phyloP scores from a whole-genome alignment of 768 basidiomycete genomes.

The Thelephora ganbajun region DNA sequence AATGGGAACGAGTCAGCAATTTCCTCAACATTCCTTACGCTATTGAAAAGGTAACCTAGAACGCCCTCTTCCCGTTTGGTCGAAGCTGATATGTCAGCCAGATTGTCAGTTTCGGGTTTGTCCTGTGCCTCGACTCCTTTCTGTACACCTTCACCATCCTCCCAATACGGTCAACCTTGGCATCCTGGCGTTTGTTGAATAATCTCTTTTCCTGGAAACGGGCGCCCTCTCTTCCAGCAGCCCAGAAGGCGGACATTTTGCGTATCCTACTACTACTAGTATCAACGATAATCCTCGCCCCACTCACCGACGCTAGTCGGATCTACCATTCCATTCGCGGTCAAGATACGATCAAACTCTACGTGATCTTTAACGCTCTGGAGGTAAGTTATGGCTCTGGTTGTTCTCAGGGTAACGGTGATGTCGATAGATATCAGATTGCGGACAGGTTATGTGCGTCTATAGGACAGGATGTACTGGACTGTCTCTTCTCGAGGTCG shows the following conservation, averaged over 20 bases:
- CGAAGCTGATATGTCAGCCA: conserved; percentile 16
- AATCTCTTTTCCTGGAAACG: conserved; percentile 34
- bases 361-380: conserved; percentile 96
- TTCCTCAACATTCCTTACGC: conserved; percentile 87
- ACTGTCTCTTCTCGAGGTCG: conserved; percentile 89
- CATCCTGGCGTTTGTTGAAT: conserved; percentile 37
- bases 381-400: conserved; percentile 48
- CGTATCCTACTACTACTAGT: conserved; percentile 61
- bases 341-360: conserved; percentile 96
- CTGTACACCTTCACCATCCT: conserved; percentile 96
- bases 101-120: conserved; percentile 86
- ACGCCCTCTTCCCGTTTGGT: not conserved
- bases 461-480: conserved; percentile 94
- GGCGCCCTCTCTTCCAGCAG: conserved; percentile 52
- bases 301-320: conserved; percentile 89
- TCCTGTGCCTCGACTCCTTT: conserved; percentile 93
- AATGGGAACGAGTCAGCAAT: conserved; percentile 94
- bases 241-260: conserved; percentile 90
- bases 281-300: conserved; percentile 61
- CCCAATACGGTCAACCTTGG: conserved; percentile 74
- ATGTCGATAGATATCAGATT: conserved; percentile 38
- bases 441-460: conserved; percentile 90
- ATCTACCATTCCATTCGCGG: conserved; percentile 97
- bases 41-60: conserved; percentile 64
- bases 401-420: not conserved